These are phyloP conservation scores for Adansonia madagascariensis DNA, from an alignment of 441 rosid species.

Conservation along the genomic window DNA sequence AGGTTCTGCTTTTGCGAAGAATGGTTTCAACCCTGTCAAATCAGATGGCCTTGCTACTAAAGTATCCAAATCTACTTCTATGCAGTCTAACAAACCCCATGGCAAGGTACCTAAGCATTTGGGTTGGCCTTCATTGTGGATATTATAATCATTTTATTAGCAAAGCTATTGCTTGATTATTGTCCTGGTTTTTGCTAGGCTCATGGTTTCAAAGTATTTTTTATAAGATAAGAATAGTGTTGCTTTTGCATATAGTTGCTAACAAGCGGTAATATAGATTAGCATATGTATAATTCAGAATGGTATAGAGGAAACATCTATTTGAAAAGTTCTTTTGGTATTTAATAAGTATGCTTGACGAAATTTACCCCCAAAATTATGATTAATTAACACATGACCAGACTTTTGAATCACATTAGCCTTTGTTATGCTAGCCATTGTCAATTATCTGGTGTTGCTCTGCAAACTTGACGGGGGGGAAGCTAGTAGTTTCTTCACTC, in stretches of 20 bases:
- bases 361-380: not conserved
- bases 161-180: not conserved
- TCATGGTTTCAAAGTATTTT: not conserved
- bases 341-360: not conserved
- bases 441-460: not conserved
- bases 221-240: not conserved
- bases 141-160: not conserved
- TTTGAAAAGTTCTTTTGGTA: not conserved
- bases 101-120: slow-evolving; percentile 46
- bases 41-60: slow-evolving; percentile 41
- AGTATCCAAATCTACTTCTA: slow-evolving; percentile 34
- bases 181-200: not conserved
- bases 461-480: not conserved
- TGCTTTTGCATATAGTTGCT: not conserved
- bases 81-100: slow-evolving; percentile 39
- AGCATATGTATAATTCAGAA: too few species aligned
- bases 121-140: not conserved
- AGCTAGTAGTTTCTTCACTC: not conserved
- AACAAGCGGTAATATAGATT: not conserved
- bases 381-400: not conserved
- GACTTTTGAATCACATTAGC: not conserved
- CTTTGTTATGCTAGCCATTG: not conserved
- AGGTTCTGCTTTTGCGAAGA: slow-evolving; percentile 40
- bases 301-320: not conserved
- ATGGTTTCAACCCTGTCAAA: slow-evolving; percentile 35